Conservation (phyloP, 225 moss, liverwort and hornwort species). For the Rhytidiadelphus loreus region DNA sequence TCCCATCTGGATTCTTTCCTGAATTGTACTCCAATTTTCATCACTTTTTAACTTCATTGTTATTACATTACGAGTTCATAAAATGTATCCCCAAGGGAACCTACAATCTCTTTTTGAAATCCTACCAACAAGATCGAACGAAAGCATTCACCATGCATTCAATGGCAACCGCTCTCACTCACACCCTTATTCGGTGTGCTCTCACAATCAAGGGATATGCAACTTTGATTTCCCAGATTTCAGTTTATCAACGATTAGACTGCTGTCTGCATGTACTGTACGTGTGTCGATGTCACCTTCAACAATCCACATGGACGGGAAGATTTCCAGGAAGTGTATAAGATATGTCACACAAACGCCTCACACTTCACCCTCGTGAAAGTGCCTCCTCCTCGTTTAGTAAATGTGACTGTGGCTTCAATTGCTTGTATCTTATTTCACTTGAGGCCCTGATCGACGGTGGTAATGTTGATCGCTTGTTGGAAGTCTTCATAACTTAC, state of each 20-base stretch:
- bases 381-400: neutral
- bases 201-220: neutral
- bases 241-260: neutral
- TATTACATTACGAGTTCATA: accelerated
- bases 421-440: neutral
- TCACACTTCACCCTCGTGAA: neutral
- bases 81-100: neutral
- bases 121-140: neutral
- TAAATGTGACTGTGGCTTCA: neutral
- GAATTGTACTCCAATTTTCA: accelerated
- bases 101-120: neutral
- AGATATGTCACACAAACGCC: neutral
- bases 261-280: neutral
- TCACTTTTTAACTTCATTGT: accelerated
- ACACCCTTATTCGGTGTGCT: neutral
- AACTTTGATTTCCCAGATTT: neutral
- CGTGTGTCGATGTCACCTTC: neutral
- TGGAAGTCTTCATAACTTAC: neutral
- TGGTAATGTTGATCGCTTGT: neutral
- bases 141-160: neutral
- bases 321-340: neutral
- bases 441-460: neutral
- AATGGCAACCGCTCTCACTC: neutral
- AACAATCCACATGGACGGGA: neutral
- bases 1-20: too few species aligned